phyloP scores from a whole-genome alignment of 176 grass and related monocot genomes.

The Leersia perrieri region DNA sequence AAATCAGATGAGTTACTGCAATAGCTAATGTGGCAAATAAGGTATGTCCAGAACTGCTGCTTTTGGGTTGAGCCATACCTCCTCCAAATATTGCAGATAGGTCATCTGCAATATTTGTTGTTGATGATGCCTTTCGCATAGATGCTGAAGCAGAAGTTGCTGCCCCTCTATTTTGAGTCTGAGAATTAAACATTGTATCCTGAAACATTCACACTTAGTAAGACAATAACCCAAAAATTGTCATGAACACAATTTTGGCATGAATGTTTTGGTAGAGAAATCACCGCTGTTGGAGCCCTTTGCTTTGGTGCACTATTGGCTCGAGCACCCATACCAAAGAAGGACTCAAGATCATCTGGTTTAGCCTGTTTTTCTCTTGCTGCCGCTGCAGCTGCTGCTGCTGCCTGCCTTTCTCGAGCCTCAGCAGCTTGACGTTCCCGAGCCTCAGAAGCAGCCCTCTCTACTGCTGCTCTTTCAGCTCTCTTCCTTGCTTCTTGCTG shows the following conservation, averaged over 20 bases:
- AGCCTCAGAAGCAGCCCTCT: slow-evolving; percentile 66
- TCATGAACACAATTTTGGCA: slow-evolving; percentile 1
- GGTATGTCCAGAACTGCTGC: not conserved
- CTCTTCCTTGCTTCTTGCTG: slow-evolving; percentile 70
- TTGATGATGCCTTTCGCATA: slow-evolving; percentile 72
- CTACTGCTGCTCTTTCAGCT: slow-evolving; percentile 62
- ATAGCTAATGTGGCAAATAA: not conserved
- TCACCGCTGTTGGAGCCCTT: slow-evolving; percentile 58
- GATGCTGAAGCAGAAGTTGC: slow-evolving; percentile 53
- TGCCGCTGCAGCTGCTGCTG: slow-evolving; percentile 49
- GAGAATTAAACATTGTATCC: slow-evolving; percentile 74
- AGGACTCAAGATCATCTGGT: slow-evolving; percentile 91
- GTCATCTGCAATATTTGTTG: slow-evolving; percentile 89
- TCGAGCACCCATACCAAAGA: slow-evolving; percentile 76
- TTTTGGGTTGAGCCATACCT: slow-evolving; percentile 40
- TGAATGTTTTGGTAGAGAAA: slow-evolving; percentile 29
- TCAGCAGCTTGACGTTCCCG: slow-evolving; percentile 62
- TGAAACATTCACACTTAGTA: slow-evolving; percentile 44
- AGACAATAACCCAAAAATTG: slow-evolving; percentile 10
- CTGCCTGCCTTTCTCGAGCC: slow-evolving; percentile 49
- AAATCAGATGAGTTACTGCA: not conserved
- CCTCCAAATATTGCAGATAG: slow-evolving; percentile 96
- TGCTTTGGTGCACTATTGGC: slow-evolving; percentile 81
- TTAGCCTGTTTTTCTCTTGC: slow-evolving; percentile 65
- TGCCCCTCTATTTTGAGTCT: slow-evolving; percentile 57